Conservation (phyloP, 306 rosid species). For the Cucumis melo region DNA sequence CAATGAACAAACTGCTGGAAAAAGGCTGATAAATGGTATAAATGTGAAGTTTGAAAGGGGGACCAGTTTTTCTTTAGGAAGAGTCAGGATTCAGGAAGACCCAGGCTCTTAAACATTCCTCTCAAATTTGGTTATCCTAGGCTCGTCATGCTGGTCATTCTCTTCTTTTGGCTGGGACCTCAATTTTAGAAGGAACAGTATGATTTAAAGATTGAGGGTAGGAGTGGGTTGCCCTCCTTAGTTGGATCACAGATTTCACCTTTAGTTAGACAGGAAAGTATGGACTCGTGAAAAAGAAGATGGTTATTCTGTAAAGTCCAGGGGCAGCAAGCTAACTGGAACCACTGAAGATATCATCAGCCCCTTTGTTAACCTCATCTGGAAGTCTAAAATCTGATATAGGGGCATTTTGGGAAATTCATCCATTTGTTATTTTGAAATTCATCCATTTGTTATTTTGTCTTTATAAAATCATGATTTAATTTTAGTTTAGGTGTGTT, state of each 20-base stretch:
- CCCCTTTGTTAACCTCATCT: neutral
- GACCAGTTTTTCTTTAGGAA: neutral
- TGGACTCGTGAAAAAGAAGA: neutral
- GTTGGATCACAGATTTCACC: neutral
- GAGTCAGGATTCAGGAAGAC: neutral
- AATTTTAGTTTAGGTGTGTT: too few species aligned
- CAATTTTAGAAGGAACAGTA: neutral
- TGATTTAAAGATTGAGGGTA: neutral
- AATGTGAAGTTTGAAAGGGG: neutral
- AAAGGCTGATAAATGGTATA: neutral
- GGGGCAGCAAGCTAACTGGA: neutral
- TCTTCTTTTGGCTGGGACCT: neutral
- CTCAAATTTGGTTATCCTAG: neutral
- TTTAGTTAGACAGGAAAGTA: neutral
- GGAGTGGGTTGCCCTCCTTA: neutral
- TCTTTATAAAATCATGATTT: too few species aligned
- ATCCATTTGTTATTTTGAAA: too few species aligned
- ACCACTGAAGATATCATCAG: neutral
- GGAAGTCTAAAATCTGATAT: neutral
- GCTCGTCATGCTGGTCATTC: neutral
- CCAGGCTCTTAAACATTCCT: neutral
- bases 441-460: too few species aligned
- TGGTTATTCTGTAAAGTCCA: neutral
- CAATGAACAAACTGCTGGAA: neutral
- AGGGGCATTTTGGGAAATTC: too few species aligned